Evolutionary conservation across 1,284 basidiomycete species (phyloP).

Genomic region (Marasmius fiardii): DNA sequence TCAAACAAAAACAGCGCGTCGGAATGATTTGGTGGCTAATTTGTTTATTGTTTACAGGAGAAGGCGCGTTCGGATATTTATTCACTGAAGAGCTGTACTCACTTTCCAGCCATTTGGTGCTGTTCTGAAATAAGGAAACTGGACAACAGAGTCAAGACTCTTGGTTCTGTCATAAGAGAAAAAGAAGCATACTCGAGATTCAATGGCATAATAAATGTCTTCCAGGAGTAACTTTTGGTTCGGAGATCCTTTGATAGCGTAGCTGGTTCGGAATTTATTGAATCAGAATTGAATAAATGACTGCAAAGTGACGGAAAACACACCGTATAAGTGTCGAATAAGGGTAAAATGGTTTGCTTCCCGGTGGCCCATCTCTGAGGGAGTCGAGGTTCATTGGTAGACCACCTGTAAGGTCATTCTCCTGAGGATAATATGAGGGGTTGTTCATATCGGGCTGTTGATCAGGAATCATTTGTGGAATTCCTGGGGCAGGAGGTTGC

Average conservation of each 20-base stretch:
- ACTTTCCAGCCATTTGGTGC: slow-evolving; percentile 86
- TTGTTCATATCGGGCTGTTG: slow-evolving; percentile 44
- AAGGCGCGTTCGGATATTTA: slow-evolving; percentile 23
- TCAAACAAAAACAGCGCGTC: slow-evolving; percentile 59
- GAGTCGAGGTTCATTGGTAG: slow-evolving; percentile 82
- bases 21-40: slow-evolving; percentile 22
- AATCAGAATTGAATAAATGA: not conserved
- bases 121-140: slow-evolving; percentile 83
- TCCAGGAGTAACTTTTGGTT: slow-evolving; percentile 78
- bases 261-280: slow-evolving; percentile 36
- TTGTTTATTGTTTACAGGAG: slow-evolving; percentile 2
- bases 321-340: slow-evolving; percentile 85
- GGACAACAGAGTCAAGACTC: slow-evolving; percentile 11
- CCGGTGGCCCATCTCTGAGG: slow-evolving; percentile 75
- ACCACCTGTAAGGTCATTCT: slow-evolving; percentile 74
- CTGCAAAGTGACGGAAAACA: slow-evolving; percentile 22
- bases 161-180: slow-evolving; percentile 10
- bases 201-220: slow-evolving; percentile 86
- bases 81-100: slow-evolving; percentile 32
- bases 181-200: slow-evolving; percentile 73
- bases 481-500: slow-evolving; percentile 35
- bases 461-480: slow-evolving; percentile 45
- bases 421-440: slow-evolving; percentile 69
- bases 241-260: slow-evolving; percentile 84
- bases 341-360: slow-evolving; percentile 83